Base-by-base conservation (phyloP, 2,329 filamentous ascomycete genomes). In the Amauroascus niger region DNA sequence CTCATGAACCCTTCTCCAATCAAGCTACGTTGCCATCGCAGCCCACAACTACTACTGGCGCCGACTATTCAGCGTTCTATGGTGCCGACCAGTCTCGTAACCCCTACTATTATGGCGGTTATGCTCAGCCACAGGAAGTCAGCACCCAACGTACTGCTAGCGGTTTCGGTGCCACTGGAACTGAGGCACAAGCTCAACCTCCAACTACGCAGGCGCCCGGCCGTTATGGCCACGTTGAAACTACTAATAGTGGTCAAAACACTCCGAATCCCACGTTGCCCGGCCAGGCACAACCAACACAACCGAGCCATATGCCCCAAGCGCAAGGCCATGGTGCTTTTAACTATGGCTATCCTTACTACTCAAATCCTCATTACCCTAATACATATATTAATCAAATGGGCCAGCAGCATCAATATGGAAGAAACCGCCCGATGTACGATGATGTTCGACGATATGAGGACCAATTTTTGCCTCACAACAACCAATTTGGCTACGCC, bases 1-100 rank as follows among this genome's bases (percentile, higher is more conserved):
- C 68, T 70, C 81, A 83, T 64, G 79, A 81, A 60, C 74, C 81
- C 6, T 75, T 74, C 58, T 71, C 72, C 50, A 73, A 72, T 60
- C 74, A 76, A 59, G 70, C 77, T 57, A 83, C 84, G 43, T 81
- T 79, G 62, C 82, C 85, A 55, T 65, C 67, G 72, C 81, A 84
- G 65, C 77, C 79, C 49, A 65, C 75, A 75, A 56, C 76, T 76
- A 66, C 73, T 66, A 66, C 77, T 80, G 62, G 83, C 13, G 81
- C 77, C 67, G 88, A 95, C 60, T 95, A 88, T 70, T 85, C 86
- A 18, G 84, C 85, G 5, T 95, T 94, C 74, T 94, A 95, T 69
- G 87, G 86, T 2, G 80, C 84, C 33, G 88, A 83, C 59, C 77
- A 88, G 59, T 82, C 76, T 60, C 84, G 87, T 60, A 83, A 83